These are phyloP conservation scores for Phytophthora sp. DNA, from an alignment of 352 stramenopile genomes.

Conservation along the genomic window DNA sequence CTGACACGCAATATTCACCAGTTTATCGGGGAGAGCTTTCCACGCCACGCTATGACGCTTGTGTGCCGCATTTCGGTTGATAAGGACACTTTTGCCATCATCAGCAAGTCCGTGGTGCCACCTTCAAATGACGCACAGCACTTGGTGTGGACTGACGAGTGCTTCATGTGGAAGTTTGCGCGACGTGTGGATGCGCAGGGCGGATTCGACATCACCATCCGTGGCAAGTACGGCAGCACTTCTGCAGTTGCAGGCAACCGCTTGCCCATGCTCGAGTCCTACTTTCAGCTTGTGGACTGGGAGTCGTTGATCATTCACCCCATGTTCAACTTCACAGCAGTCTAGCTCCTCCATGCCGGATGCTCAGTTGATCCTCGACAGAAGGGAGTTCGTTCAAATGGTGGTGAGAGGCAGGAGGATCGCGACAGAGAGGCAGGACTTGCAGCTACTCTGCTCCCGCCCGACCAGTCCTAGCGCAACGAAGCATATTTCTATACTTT, in stretches of 20 bases:
- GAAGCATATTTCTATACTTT: conserved; percentile 23
- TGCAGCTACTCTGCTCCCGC: conserved; percentile 11
- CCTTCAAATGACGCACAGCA: conserved; percentile 84
- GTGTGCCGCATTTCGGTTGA: conserved; percentile 86
- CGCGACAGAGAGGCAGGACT: conserved; percentile 9
- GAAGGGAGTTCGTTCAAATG: conserved; percentile 20
- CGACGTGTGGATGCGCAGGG: conserved; percentile 54
- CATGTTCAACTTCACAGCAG: conserved; percentile 73
- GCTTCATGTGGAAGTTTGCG: conserved; percentile 86
- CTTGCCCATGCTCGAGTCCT: conserved; percentile 86
- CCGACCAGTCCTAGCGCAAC: conserved; percentile 9
- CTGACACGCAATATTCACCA: conserved; percentile 88
- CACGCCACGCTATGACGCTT: conserved; percentile 82
- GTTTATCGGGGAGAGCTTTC: conserved; percentile 88
- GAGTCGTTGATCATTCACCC: conserved; percentile 82
- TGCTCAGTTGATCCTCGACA: conserved; percentile 19
- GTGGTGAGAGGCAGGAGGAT: conserved; percentile 22
- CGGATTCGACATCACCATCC: conserved; percentile 79
- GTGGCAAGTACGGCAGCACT: conserved; percentile 83
- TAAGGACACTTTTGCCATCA: conserved; percentile 81
- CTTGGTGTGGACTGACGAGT: conserved; percentile 89
- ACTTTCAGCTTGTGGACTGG: conserved; percentile 87
- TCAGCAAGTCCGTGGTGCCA: conserved; percentile 83
- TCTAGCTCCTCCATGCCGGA: conserved; percentile 23
- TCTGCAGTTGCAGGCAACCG: conserved; percentile 82